Evolutionary conservation across 768 basidiomycete genomes (phyloP), one percentile per base, ranked within the genome.

Genomic region (Cystobasidiopsis lactophilus): DNA sequence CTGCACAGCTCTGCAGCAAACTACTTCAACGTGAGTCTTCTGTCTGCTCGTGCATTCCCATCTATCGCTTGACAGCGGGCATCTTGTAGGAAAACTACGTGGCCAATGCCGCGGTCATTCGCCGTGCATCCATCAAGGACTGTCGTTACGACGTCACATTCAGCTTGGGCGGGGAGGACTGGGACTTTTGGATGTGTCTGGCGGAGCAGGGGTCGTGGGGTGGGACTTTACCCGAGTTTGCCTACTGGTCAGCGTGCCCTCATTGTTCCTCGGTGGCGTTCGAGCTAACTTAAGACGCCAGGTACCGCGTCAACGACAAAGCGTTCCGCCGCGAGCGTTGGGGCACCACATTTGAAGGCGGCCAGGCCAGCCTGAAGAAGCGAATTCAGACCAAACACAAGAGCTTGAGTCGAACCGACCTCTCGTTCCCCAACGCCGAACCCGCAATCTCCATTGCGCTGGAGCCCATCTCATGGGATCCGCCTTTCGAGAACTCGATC

Each of bases 141-240:
- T 59, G 59, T 30, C 35, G 55, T 11, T 60, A 60, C 47, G 55
- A 60, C 39, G 33, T 31, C 11, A 47, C 51, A 40, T 58, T 60
- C 23, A 10, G 26, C 10, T 44, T 27, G 16, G 59, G 59, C 11
- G 59, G 59, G 21, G 59, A 60, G 40, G 59, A 60, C 44, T 60
- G 59, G 59, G 59, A 60, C 43, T 60, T 60, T 23, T 60, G 59
- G 59, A 55, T 60, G 53, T 60, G 59, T 33, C 37, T 60, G 40
- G 59, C 59, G 19, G 55, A 54, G 19, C 13, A 46, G 4, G 59
- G 59, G 3, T 29, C 56, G 37, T 60, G 59, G 59, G 59, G 59
- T 7, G 59, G 59, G 1, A 51, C 59, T 16, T 19, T 57, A 2
- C 54, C 45, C 26, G 59, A 59, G 50, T 56, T 57, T 21, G 38